Evolutionary conservation across 129 eudicot species (phyloP).

Genomic region (Pittosporum tobira): DNA sequence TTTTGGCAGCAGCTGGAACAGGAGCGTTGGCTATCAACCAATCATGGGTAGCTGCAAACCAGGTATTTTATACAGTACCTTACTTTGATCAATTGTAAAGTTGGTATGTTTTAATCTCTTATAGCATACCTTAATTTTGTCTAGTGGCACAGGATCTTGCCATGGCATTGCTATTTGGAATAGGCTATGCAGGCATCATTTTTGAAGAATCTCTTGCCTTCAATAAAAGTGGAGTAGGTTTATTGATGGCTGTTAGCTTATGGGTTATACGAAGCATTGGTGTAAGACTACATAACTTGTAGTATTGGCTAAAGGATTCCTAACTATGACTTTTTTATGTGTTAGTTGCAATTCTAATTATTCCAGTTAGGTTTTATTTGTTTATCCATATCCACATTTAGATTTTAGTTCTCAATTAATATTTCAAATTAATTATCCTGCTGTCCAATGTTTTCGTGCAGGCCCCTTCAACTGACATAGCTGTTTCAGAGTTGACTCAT

Average conservation of each 20-base stretch:
- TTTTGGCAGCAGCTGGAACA: slow-evolving; percentile 82
- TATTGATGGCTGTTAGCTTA: slow-evolving; percentile 92
- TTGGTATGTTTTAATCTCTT: too few relatives aligned
- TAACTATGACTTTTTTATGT: too few relatives aligned
- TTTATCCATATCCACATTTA: neutral
- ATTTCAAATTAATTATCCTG: neutral
- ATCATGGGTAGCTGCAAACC: slow-evolving; percentile 95
- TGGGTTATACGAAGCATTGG: slow-evolving; percentile 96
- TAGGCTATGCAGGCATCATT: slow-evolving; percentile 90
- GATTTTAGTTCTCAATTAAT: neutral
- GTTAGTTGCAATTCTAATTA: neutral
- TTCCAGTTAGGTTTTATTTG: neutral
- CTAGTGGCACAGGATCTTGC: slow-evolving; percentile 72
- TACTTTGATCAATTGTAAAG: slow-evolving; percentile 1
- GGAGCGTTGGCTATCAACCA: slow-evolving; percentile 92
- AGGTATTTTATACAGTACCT: slow-evolving; percentile 34
- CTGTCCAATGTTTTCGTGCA: slow-evolving; percentile 21
- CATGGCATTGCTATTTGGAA: slow-evolving; percentile 80
- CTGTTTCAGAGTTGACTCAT: slow-evolving; percentile 79
- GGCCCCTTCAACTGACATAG: slow-evolving; percentile 98
- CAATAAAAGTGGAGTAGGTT: slow-evolving; percentile 98
- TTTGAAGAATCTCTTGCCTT: slow-evolving; percentile 98
- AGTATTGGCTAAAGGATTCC: too few relatives aligned
- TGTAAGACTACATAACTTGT: slow-evolving; percentile 52
- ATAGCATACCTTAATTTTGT: neutral